Base-by-base conservation (phyloP, 768 basidiomycete genomes). In the Suillus luteus region DNA sequence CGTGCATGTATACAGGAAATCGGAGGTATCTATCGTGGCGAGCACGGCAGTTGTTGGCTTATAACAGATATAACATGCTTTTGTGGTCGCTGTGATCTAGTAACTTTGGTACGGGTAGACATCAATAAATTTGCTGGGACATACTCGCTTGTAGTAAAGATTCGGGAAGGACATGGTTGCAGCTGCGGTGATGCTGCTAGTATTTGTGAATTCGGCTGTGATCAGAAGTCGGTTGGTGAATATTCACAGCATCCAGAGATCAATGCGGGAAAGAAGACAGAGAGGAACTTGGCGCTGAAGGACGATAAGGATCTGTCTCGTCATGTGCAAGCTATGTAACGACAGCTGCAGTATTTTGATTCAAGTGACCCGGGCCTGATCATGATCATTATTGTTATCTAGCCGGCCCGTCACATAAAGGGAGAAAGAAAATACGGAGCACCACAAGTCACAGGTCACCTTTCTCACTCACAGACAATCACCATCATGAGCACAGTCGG, bases 81-180 rank as follows among this genome's bases (percentile, higher is more conserved):
- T 89, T 9, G 89, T 78, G 1, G 94, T 95, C 38, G 83, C 93
- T 61, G 88, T 86, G 49, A 88, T 86, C 93, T 96, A 73, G 24
- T 52, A 59, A 49, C 57, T 61, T 46, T 31, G 17, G 43, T 40
- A 27, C 19, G 57, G 43, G 49, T 49, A 33, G 58, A 52, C 59
- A 44, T 63, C 24, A 60, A 66, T 61, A 59, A 22, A 57, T 6
- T 24, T 12, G 31, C 5, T 55, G 40, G 33, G 31, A 81, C 86
- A 80, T 75, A 94, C 93, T 69, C 94, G 86, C 76, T 92, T 93
- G 79, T 94, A 95, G 78, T 96, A 97, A 51, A 93, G 71, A 74
- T 97, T 96, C 38, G 82, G 81, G 78, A 92, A 90, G 49, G 86
- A 86, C 90, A 91, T 91, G 38, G 11, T 31, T 12, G 57, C 41